A percentile compares a stretch with the other conserved stretches of the same genome.
Conservation (phyloP, 1,139 yeast species). For the Magnusiomyces fungicola region DNA sequence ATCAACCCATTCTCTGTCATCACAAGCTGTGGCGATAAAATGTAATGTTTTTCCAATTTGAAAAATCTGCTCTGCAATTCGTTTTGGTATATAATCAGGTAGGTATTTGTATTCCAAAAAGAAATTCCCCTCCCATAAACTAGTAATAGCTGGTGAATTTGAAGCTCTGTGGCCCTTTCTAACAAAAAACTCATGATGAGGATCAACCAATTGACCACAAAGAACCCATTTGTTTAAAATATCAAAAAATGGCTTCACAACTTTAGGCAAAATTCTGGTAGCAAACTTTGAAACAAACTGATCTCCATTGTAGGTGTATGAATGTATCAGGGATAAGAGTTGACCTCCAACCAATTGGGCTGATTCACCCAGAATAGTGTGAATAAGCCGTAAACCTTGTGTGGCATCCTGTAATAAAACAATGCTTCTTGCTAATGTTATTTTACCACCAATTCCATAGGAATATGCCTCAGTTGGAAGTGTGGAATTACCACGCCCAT, state of each 20-base stretch:
- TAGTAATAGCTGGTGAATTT: not conserved
- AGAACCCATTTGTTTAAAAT: slow-evolving; percentile 61
- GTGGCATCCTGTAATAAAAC: slow-evolving; percentile 45
- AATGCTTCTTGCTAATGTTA: slow-evolving; percentile 39
- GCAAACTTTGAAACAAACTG: slow-evolving; percentile 41
- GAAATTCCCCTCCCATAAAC: slow-evolving; percentile 31
- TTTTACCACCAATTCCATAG: slow-evolving; percentile 9
- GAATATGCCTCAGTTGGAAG: not conserved
- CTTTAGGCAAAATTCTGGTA: slow-evolving; percentile 39
- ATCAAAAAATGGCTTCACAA: slow-evolving; percentile 56
- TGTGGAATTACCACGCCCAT: no score
- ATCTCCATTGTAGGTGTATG: slow-evolving; percentile 60
- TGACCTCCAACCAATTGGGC: slow-evolving; percentile 44
- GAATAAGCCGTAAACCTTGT: slow-evolving; percentile 49
- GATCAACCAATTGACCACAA: slow-evolving; percentile 54
- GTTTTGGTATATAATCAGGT: slow-evolving; percentile 51
- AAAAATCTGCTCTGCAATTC: slow-evolving; percentile 48
- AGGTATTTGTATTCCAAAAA: slow-evolving; percentile 36
- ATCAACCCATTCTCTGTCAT: slow-evolving; percentile 53
- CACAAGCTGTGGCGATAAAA: slow-evolving; percentile 59
- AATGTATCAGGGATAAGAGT: slow-evolving; percentile 47
- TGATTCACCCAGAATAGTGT: slow-evolving; percentile 35
- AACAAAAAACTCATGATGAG: slow-evolving; percentile 64
- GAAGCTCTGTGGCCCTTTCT: slow-evolving; percentile 5
- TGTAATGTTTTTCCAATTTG: slow-evolving; percentile 75